Evolutionary conservation across 306 rosid genomes (phyloP), one percentile per base, ranked within the genome.

Genomic region (Fragaria ananassa): DNA sequence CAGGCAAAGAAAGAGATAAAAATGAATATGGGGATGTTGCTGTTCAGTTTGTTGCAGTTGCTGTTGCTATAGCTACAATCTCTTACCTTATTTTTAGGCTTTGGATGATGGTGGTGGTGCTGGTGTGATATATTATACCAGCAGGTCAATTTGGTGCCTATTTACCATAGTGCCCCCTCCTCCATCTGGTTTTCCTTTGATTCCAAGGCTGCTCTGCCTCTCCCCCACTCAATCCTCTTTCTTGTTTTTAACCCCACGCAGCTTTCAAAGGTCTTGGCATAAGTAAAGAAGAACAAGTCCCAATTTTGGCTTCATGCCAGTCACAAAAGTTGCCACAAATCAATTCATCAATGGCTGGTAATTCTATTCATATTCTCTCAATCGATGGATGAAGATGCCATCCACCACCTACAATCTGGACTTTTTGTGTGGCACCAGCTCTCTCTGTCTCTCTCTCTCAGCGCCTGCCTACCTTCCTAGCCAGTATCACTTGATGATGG

Each of bases 401-500:
- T 83, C 83, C 66, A 61, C 81, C 79, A 84, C 90, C 91, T 77
- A 88, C 86, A 81, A 79, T 85, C 88, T 79, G 81, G 85, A 80
- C 89, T 69, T 71, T 85, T 72, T 77, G 44, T 44, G 87, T 80
- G 81, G 74, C 83, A 82, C 65, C 25, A 27, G 10, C 65, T 31
- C 35, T 31, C 35, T 31, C 34, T 29, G 3, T 29, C 31, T 29
- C 31, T 31, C 45, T 41, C 45, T 42, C 45, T 42, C 45, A 45
- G 51, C 75, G 42, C 42, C 87, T 73, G 9, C 42, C 87, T 70
- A 78, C 81, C 88, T 75, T 72, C 81, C 80, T 75, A 83, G 80
- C 86, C 83, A 76, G 82, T 76, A 73, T 58, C 78, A 72, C 18
- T 70, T 77, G 72, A 68, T 74, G 81, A 62, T 31, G 39, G 81